phyloP scores from a whole-genome alignment of 208 protist genomes.

The Leishmania major region DNA sequence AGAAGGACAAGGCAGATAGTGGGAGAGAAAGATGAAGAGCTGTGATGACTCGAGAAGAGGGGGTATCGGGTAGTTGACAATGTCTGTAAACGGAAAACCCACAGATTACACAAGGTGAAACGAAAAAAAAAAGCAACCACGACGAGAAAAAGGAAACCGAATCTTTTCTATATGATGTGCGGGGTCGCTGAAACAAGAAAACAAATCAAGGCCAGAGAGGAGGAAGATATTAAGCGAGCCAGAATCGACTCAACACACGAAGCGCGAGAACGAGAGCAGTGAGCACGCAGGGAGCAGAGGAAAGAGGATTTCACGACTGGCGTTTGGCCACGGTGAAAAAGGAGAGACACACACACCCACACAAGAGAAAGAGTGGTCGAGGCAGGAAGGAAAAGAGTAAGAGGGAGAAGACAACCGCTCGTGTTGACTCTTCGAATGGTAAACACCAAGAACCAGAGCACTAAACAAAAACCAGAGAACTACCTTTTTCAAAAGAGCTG shows the following conservation, averaged over 20 bases:
- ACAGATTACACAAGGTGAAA: background rate
- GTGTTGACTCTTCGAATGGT: background rate
- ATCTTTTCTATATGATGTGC: background rate
- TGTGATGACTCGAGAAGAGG: background rate
- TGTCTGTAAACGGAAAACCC: background rate
- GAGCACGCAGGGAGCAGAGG: background rate
- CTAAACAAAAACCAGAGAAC: background rate
- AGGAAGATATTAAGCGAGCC: background rate
- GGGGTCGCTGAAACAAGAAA: background rate
- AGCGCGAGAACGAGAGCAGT: background rate
- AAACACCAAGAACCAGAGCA: background rate
- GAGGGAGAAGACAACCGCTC: background rate
- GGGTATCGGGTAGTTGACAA: background rate
- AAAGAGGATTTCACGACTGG: background rate
- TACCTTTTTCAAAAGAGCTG: background rate
- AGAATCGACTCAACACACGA: background rate
- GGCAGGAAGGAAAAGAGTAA: background rate
- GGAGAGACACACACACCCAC: background rate
- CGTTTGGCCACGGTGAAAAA: background rate
- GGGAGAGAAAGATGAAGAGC: background rate
- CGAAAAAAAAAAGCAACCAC: background rate
- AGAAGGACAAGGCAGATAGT: background rate
- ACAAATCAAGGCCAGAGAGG: background rate
- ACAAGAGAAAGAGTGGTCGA: background rate
- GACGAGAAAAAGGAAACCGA: background rate